phyloP scores from a whole-genome alignment of 768 basidiomycete genomes.

The Heimioporus sp. region DNA sequence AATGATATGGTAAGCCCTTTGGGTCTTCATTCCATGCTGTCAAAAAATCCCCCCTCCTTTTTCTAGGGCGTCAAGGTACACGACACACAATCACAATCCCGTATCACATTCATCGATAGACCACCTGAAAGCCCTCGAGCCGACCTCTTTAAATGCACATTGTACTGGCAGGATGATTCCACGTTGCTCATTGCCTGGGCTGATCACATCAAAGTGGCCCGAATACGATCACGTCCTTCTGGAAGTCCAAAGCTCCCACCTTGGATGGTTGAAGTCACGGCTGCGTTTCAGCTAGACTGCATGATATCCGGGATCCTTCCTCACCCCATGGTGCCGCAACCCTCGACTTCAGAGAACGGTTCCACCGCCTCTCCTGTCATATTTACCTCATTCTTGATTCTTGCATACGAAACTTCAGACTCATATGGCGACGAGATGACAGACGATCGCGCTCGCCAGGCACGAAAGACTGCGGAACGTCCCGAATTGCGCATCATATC shows the following conservation, averaged over 20 bases:
- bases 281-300: slow-evolving; percentile 90
- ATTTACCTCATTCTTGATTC: slow-evolving; percentile 75
- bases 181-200: slow-evolving; percentile 94
- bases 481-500: slow-evolving; percentile 94
- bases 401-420: slow-evolving; percentile 85
- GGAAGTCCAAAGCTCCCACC: slow-evolving; percentile 51
- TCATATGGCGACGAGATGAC: slow-evolving; percentile 64
- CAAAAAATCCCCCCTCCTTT: background rate
- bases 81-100: slow-evolving; percentile 72
- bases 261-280: slow-evolving; percentile 82
- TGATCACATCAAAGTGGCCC: slow-evolving; percentile 86
- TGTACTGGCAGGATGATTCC: slow-evolving; percentile 90
- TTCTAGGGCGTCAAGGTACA: slow-evolving; percentile 92
- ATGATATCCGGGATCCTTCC: slow-evolving; percentile 92
- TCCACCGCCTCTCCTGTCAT: slow-evolving; percentile 26
- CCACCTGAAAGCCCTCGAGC: slow-evolving; percentile 82
- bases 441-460: slow-evolving; percentile 69
- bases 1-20: slow-evolving; percentile 73
- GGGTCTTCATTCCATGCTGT: background rate
- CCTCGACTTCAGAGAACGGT: slow-evolving; percentile 14
- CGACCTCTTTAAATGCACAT: slow-evolving; percentile 90
- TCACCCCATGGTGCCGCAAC: slow-evolving; percentile 48
- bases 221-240: slow-evolving; percentile 63
- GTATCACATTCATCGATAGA: slow-evolving; percentile 85
- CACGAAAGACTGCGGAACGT: slow-evolving; percentile 82